Conservation (phyloP, 140 eudicot genomes). For the Cichorium intybus region DNA sequence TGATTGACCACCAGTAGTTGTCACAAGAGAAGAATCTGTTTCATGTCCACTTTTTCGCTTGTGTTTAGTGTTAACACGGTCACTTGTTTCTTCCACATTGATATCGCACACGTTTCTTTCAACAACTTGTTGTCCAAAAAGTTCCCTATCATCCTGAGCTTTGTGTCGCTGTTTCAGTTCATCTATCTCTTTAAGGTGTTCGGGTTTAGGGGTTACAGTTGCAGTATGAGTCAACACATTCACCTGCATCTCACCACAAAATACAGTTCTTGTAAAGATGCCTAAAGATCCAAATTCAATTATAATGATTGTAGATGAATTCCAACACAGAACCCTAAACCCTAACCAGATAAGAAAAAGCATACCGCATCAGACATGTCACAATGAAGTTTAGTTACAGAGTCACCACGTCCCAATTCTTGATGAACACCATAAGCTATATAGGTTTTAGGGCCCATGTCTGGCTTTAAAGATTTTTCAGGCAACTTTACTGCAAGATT, state of each 20-base stretch:
- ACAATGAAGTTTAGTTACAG: constrained; percentile 80
- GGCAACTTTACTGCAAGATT: constrained; percentile 65
- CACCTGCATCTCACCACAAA: constrained; percentile 23
- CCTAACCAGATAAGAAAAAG: not conserved
- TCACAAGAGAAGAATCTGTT: not conserved
- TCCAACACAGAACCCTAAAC: no score
- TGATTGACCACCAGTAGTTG: not conserved
- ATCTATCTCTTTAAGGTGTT: not conserved
- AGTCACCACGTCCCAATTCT: constrained; percentile 80
- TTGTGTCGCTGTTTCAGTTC: constrained; percentile 16
- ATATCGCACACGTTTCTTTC: not conserved
- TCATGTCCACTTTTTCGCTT: not conserved
- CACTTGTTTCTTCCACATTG: not conserved
- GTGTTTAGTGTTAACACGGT: not conserved
- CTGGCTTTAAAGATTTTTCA: constrained; percentile 40
- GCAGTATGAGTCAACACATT: constrained; percentile 46
- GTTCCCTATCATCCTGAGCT: constrained; percentile 42
- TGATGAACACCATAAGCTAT: constrained; percentile 71
- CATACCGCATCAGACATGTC: constrained; percentile 88
- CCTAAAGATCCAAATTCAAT: not conserved
- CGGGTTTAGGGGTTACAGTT: constrained; percentile 7
- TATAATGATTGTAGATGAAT: no score
- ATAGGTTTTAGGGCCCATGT: constrained; percentile 75
- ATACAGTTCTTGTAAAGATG: not conserved
- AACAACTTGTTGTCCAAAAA: not conserved